These are phyloP conservation scores for Backusella circina DNA, from an alignment of 192 early-diverging fungal species.

Conservation along the genomic window DNA sequence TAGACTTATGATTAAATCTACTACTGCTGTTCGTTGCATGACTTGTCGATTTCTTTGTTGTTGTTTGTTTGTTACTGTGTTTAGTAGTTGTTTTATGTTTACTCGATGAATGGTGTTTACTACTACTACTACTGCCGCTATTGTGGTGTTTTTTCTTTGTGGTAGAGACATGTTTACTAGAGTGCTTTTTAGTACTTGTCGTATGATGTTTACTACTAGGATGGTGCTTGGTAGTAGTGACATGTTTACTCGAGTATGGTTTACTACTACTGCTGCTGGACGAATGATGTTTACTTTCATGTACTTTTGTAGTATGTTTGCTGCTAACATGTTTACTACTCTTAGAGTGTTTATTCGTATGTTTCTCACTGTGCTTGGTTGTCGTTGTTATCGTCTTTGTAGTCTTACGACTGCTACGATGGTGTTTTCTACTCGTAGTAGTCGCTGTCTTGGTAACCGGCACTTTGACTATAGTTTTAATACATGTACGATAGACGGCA, in stretches of 20 bases:
- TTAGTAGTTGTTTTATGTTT: background rate
- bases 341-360: background rate
- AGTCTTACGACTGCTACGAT: background rate
- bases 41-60: constrained; percentile 2
- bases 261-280: background rate
- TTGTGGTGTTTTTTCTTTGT: background rate
- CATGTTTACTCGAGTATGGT: background rate
- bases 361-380: background rate
- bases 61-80: constrained; percentile 2
- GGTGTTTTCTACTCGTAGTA: background rate
- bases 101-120: background rate
- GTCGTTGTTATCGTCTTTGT: background rate
- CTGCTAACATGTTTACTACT: background rate
- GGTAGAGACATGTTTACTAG: background rate
- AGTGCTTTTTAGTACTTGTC: background rate
- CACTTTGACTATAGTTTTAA: background rate
- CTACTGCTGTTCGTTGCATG: background rate
- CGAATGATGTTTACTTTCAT: background rate
- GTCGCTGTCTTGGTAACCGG: background rate
- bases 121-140: background rate
- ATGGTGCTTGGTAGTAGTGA: background rate
- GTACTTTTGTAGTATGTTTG: background rate
- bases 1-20: constrained; percentile 14
- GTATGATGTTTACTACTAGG: background rate
- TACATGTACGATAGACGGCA: background rate